phyloP scores from a whole-genome alignment of 495 filamentous ascomycete genomes.

The Xylaria grammica region DNA sequence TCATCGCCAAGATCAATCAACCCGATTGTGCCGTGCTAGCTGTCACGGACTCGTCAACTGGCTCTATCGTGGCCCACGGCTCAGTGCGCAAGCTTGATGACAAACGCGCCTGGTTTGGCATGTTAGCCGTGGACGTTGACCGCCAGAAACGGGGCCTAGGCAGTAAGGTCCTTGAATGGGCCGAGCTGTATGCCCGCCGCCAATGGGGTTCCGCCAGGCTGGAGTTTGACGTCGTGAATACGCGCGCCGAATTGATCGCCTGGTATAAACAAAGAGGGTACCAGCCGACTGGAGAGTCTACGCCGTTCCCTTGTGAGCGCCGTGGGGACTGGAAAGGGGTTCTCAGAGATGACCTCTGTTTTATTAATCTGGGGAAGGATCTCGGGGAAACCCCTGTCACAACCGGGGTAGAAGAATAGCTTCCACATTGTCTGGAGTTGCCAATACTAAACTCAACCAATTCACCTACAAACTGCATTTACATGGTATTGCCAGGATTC shows the following conservation, averaged over 20 bases:
- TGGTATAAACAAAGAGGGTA: conserved; percentile 56
- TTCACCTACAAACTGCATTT: too few relatives aligned
- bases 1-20: conserved; percentile 47
- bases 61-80: conserved; percentile 42
- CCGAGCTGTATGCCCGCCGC: conserved; percentile 43
- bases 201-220: conserved; percentile 38
- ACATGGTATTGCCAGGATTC: too few relatives aligned
- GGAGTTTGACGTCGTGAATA: conserved; percentile 48
- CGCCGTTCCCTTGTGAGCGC: conserved; percentile 45
- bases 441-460: too few relatives aligned
- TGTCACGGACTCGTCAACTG: conserved; percentile 28
- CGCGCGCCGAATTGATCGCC: conserved; percentile 43
- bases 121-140: conserved; percentile 47
- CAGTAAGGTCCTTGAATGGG: conserved; percentile 43
- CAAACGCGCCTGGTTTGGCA: conserved; percentile 42
- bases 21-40: conserved; percentile 45
- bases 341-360: conserved; percentile 46
- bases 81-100: conserved; percentile 32
- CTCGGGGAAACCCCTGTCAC: neutral
- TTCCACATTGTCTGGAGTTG: too few relatives aligned
- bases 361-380: conserved; percentile 45
- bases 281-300: conserved; percentile 40
- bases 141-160: conserved; percentile 49
- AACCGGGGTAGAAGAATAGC: neutral
- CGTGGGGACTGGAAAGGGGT: conserved; percentile 28